A percentile compares a stretch with the other conserved stretches of the same genome.
Conservation (phyloP, 2,329 filamentous ascomycete genomes). For the Metarhizium anisopliae region DNA sequence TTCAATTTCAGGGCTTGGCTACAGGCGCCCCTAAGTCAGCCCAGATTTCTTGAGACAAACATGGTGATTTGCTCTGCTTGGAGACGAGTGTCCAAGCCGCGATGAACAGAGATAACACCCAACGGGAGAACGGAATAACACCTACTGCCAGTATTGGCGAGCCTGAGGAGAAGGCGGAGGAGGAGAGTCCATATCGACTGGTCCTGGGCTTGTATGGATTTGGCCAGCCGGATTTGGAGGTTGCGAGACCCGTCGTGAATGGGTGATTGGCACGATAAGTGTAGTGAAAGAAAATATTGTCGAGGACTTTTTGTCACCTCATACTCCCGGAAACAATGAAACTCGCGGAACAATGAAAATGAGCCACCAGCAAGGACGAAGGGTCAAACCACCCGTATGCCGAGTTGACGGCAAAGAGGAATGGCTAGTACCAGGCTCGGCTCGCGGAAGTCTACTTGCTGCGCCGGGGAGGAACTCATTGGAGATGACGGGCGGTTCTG, state of each 20-base stretch:
- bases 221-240: conserved; percentile 1
- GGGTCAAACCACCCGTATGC: conserved; percentile 25
- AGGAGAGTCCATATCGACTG: conserved; percentile 7
- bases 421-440: conserved; percentile 23
- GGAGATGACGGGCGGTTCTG: conserved; percentile 16
- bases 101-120: neutral
- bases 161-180: conserved; percentile 24
- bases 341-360: conserved; percentile 21
- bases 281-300: conserved; percentile 7
- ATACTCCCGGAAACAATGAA: conserved; percentile 24
- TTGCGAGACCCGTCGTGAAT: neutral
- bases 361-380: conserved; percentile 7
- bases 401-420: conserved; percentile 14
- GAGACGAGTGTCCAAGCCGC: neutral
- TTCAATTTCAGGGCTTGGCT: conserved; percentile 35
- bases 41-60: neutral
- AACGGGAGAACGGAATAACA: conserved; percentile 2
- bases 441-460: conserved; percentile 25
- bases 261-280: conserved; percentile 1
- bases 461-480: conserved; percentile 27
- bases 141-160: conserved; percentile 31
- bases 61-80: neutral
- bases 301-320: conserved; percentile 19
- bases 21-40: conserved; percentile 8
- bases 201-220: neutral